Conservation (phyloP, 1,284 basidiomycete genomes). For the Puccinia polysora region DNA sequence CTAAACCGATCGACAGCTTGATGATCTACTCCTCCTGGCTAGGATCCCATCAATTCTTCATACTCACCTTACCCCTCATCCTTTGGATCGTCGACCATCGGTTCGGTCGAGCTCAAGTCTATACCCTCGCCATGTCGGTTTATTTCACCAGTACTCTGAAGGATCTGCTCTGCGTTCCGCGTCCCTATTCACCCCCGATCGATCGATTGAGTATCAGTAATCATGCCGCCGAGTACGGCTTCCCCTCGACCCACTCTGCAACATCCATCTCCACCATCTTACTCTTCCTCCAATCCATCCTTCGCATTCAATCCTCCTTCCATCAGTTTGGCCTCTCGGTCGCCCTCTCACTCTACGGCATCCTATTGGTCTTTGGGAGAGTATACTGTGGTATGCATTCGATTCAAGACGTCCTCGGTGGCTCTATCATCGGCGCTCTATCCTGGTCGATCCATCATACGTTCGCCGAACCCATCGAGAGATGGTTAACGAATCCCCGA, state of each 20-base stretch:
- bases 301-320: neutral
- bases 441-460: conserved; percentile 45
- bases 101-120: too few relatives aligned
- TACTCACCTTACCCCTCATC: too few relatives aligned
- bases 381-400: conserved; percentile 62
- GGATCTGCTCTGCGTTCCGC: conserved; percentile 82
- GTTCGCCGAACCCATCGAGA: conserved; percentile 17
- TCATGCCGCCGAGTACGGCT: conserved; percentile 69
- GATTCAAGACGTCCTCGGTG: conserved; percentile 52
- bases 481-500: neutral
- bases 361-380: conserved; percentile 79
- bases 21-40: too few relatives aligned
- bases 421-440: conserved; percentile 50
- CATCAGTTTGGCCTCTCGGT: conserved; percentile 52
- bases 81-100: too few relatives aligned
- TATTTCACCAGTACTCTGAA: conserved; percentile 49
- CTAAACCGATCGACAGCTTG: too few relatives aligned
- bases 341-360: conserved; percentile 63
- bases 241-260: conserved; percentile 92
- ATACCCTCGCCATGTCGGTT: too few relatives aligned
- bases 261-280: conserved; percentile 83
- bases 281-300: conserved; percentile 49
- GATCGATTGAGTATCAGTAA: conserved; percentile 62
- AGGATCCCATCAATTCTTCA: too few relatives aligned
- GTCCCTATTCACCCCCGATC: conserved; percentile 85